Conservation (phyloP, 1,284 basidiomycete species). For the Naganishia sp. region DNA sequence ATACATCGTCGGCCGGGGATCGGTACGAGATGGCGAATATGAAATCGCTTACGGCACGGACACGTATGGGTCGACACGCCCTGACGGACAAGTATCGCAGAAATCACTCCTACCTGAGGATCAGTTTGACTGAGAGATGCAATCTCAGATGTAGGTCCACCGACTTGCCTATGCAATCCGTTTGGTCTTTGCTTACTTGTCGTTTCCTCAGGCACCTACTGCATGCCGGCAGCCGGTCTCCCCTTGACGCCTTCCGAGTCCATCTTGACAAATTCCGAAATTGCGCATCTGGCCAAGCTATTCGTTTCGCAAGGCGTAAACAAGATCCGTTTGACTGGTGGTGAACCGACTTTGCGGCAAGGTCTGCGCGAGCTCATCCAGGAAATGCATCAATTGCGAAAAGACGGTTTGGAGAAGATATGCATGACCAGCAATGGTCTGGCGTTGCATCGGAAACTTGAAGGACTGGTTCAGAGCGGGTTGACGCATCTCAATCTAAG, state of each 20-base stretch:
- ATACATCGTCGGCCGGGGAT: no score
- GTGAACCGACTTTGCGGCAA: conserved; percentile 81
- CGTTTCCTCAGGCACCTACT: conserved; percentile 69
- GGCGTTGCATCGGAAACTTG: conserved; percentile 28
- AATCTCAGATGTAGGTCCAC: conserved; percentile 72
- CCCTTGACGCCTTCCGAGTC: conserved; percentile 69
- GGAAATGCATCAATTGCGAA: conserved; percentile 60
- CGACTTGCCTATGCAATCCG: neutral
- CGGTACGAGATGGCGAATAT: neutral
- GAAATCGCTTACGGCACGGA: neutral
- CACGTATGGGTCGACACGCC: conserved; percentile 22
- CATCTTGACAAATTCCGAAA: conserved; percentile 73
- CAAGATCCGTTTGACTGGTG: conserved; percentile 84
- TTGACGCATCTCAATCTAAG: conserved; percentile 34
- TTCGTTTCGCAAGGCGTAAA: conserved; percentile 80
- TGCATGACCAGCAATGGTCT: conserved; percentile 34
- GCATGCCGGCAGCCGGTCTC: conserved; percentile 82
- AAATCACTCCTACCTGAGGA: conserved; percentile 77
- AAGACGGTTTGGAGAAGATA: conserved; percentile 28
- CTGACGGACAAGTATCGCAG: conserved; percentile 64
- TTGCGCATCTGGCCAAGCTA: conserved; percentile 70
- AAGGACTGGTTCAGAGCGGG: conserved; percentile 28
- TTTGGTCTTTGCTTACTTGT: neutral
- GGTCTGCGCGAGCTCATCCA: conserved; percentile 73
- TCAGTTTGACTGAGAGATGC: conserved; percentile 81